A percentile compares a stretch with the other conserved stretches of the same genome.
These are phyloP conservation scores for Hylodesmum podocarpum DNA, from an alignment of 306 rosid species.

Conservation along the genomic window DNA sequence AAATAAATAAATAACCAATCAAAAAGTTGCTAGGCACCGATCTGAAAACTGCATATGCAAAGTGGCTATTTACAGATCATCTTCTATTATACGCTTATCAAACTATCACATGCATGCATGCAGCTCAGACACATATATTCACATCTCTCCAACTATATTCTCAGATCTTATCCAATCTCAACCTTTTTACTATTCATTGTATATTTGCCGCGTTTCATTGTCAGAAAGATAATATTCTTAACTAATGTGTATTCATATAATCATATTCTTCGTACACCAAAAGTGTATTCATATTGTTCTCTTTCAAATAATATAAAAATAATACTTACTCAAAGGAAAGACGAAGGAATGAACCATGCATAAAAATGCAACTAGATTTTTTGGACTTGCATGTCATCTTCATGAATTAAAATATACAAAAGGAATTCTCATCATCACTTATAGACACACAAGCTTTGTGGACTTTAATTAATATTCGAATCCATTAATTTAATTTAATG, in stretches of 20 bases:
- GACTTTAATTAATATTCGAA: neutral
- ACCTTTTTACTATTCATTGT: constrained; percentile 15
- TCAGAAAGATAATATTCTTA: neutral
- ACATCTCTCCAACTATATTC: neutral
- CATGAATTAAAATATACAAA: neutral
- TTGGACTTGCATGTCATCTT: neutral
- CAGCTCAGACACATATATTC: neutral
- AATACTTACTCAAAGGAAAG: neutral
- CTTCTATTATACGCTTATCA: neutral
- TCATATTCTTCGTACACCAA: too few relatives aligned
- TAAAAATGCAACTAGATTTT: neutral
- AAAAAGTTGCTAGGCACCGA: neutral
- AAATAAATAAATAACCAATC: too few relatives aligned
- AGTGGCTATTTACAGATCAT: constrained; percentile 15
- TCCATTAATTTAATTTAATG: neutral
- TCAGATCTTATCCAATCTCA: neutral
- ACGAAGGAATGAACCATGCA: neutral
- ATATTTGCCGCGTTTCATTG: constrained; percentile 38
- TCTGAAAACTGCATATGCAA: neutral
- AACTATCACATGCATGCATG: constrained; percentile 8
- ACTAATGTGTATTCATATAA: neutral
- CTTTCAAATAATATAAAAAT: neutral
- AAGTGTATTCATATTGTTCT: neutral
- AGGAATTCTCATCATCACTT: neutral
- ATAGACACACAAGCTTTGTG: neutral